Percentiles rank a stretch among this genome's conserved stretches.
These are phyloP conservation scores for Cytospora leucostoma DNA, from an alignment of 2,329 filamentous ascomycete species.

Conservation along the genomic window DNA sequence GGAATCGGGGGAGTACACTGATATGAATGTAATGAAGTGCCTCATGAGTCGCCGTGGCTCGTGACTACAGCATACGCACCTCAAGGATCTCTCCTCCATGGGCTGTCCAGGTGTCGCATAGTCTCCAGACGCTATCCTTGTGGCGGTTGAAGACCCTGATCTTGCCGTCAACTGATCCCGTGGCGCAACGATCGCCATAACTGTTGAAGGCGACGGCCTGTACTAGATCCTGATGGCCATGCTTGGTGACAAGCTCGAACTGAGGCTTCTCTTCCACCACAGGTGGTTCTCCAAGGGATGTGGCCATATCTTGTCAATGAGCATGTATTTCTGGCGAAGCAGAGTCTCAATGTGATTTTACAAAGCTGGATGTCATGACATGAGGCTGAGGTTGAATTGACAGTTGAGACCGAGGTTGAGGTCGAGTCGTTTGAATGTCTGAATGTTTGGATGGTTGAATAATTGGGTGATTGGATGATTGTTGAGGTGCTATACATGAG, in stretches of 20 bases:
- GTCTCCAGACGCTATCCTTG: constrained; percentile 72
- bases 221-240: constrained; percentile 78
- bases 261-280: constrained; percentile 46
- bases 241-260: constrained; percentile 65
- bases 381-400: background rate
- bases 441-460: background rate
- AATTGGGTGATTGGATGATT: too few relatives aligned
- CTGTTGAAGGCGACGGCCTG: constrained; percentile 87
- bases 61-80: constrained; percentile 52
- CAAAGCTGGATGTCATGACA: background rate
- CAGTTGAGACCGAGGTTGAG: background rate
- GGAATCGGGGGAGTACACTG: background rate
- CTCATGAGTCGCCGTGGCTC: too few relatives aligned
- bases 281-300: constrained; percentile 35
- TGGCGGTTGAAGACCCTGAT: constrained; percentile 89
- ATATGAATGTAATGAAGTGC: background rate
- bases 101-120: constrained; percentile 86
- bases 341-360: constrained; percentile 3
- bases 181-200: constrained; percentile 89
- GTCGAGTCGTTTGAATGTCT: background rate
- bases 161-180: constrained; percentile 87
- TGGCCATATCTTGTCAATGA: constrained; percentile 30
- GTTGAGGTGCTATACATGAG: too few relatives aligned
- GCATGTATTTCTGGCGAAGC: background rate
- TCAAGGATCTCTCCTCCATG: constrained; percentile 90